Evolutionary conservation across 1,139 yeast genomes (phyloP), one percentile per base, ranked within the genome.

Genomic region (Saccharomyces hybrid): DNA sequence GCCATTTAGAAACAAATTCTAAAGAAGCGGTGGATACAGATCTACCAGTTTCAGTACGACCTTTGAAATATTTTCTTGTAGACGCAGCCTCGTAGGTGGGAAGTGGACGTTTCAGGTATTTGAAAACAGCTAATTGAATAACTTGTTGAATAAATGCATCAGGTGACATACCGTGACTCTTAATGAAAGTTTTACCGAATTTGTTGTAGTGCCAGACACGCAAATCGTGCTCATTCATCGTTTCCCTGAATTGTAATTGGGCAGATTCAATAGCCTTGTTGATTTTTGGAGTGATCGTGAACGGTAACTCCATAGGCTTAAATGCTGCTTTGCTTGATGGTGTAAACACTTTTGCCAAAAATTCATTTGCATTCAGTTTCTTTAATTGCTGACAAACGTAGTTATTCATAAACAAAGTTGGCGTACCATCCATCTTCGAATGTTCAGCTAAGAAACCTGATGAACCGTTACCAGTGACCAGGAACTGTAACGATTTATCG

Each of bases 21-120:
- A 81, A 78, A 31, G 91, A 81, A 69, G 87, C 96, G 55, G 72
- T 73, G n/a, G 96, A 84, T 26, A 89, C 96, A 7, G 90, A 75
- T 69, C 99, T 82, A 60, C 96, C 91, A 46, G 97, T 87, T 73
- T 93, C 99, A n/a, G 98, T 93, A 72, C 99, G 83, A 56, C 99
- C 99, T 65, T 82, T 84, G 68, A 84, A 86, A 74, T 79, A 91
- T 69, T 83, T 84, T 72, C 98, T 82, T 4, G 98, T 91, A 28
- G 98, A 90, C 6, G 97, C 97, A 51, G 96, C 86, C 73, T 93
- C 99, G 71, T 93, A 93, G 27, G 98, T 93, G 60, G 97, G 97
- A 70, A 95, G 80, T 58, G 83, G 77, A 55, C 80, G 82, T 31
- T 96, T 96, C 52, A 89, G 80, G 73, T 84, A 78, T 73, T 90